Evolutionary conservation across 306 rosid species (phyloP).

Genomic region (Acacia crassicarpa): DNA sequence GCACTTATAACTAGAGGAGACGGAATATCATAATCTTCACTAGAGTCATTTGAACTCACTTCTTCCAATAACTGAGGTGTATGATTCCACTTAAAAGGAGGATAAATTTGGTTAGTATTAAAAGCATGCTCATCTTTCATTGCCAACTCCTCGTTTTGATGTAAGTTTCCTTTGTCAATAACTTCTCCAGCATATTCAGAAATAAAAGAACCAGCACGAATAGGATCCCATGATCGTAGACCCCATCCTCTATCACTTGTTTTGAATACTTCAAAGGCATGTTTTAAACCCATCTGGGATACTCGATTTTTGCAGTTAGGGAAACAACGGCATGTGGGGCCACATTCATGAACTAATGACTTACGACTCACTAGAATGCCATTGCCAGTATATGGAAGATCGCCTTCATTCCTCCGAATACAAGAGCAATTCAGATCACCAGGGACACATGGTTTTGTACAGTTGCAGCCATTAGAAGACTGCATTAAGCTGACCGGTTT

Average conservation of each 20-base stretch:
- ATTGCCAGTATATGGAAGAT: constrained; percentile 55
- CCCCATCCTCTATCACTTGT: constrained; percentile 73
- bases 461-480: constrained; percentile 48
- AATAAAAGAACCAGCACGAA: constrained; percentile 65
- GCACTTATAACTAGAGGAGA: constrained; percentile 61
- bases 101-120: constrained; percentile 50
- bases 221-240: constrained; percentile 63
- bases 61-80: constrained; percentile 55
- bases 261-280: constrained; percentile 58
- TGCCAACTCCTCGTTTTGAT: constrained; percentile 25
- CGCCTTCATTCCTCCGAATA: constrained; percentile 58
- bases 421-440: constrained; percentile 61
- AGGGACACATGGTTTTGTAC: constrained; percentile 52
- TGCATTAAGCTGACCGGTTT: constrained; percentile 38
- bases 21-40: constrained; percentile 47
- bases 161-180: constrained; percentile 40
- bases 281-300: constrained; percentile 54
- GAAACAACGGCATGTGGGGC: constrained; percentile 54
- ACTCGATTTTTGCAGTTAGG: constrained; percentile 67
- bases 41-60: constrained; percentile 33
- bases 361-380: constrained; percentile 56
- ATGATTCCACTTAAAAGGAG: constrained; percentile 56
- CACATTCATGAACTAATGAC: constrained; percentile 65
- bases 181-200: constrained; percentile 74
- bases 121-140: constrained; percentile 56